Evolutionary conservation across 2,329 filamentous ascomycete genomes (phyloP).

Genomic region (Geosmithia putterillii): DNA sequence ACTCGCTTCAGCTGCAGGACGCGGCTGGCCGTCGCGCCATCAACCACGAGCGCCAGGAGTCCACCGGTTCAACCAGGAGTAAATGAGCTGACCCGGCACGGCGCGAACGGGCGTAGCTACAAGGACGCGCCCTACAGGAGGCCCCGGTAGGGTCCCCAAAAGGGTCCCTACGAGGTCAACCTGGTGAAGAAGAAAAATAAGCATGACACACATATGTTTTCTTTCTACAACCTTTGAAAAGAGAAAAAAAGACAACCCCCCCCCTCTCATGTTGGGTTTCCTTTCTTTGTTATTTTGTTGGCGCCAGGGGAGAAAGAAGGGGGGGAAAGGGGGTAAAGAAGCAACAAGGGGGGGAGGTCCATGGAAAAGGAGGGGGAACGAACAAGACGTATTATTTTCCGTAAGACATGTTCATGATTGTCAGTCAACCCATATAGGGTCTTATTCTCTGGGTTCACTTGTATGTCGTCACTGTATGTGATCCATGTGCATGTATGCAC

Average conservation of each 20-base stretch:
- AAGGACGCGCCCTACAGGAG: no score
- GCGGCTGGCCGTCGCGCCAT: constrained; percentile 41
- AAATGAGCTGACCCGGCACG: no score
- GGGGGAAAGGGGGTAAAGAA: not conserved
- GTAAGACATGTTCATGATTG: not conserved
- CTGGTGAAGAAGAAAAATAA: not conserved
- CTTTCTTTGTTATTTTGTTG: not conserved
- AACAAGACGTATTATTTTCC: not conserved
- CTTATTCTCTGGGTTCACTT: no score
- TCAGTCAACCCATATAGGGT: no score
- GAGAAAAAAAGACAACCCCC: no score
- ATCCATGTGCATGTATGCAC: no score
- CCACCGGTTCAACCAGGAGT: constrained; percentile 40
- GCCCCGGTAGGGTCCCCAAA: no score
- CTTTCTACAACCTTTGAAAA: no score
- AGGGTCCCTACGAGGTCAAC: no score
- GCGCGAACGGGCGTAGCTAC: no score
- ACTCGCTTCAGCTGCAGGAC: constrained; percentile 84
- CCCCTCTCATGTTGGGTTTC: not conserved
- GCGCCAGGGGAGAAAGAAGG: not conserved
- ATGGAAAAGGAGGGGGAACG: not conserved
- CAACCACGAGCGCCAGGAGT: constrained; percentile 48
- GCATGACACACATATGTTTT: not conserved
- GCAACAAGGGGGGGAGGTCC: not conserved
- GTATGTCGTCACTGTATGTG: no score